Conservation (phyloP, 2,329 filamentous ascomycete genomes). For the Xylariaceae sp. region DNA sequence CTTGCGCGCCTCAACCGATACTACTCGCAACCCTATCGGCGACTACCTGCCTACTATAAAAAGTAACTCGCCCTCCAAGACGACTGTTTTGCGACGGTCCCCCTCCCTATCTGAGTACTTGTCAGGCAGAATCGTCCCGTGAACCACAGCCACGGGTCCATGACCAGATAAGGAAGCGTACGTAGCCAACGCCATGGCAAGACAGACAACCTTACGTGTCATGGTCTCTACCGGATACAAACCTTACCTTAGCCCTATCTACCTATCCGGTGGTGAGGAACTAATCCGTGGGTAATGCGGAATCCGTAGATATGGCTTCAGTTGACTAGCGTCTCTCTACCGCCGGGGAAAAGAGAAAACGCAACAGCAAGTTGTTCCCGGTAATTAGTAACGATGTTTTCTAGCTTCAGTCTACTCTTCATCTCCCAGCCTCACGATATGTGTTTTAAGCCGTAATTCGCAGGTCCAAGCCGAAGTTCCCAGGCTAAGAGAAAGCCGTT, state of each 20-base stretch:
- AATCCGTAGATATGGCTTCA: neutral
- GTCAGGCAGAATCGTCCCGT: too few species aligned
- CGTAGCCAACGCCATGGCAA: neutral
- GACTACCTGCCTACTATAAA: neutral
- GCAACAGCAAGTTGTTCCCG: too few species aligned
- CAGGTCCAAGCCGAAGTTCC: neutral
- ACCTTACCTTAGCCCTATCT: neutral
- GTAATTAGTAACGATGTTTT: too few species aligned
- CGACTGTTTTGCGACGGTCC: neutral
- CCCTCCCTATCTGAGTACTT: neutral
- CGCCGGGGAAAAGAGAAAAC: too few species aligned
- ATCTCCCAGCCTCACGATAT: too few species aligned
- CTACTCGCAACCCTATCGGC: neutral
- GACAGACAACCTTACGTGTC: neutral
- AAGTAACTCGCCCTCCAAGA: neutral
- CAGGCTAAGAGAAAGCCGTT: neutral
- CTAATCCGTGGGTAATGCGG: neutral
- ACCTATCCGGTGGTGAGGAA: neutral
- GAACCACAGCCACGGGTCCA: too few species aligned
- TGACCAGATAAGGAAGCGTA: neutral
- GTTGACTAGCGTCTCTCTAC: neutral
- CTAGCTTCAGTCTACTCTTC: too few species aligned
- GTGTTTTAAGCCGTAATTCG: too few species aligned
- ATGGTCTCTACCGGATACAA: neutral
- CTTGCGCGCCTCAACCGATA: too few species aligned